phyloP scores from a whole-genome alignment of 257 asterid species.

The Echium plantagineum region DNA sequence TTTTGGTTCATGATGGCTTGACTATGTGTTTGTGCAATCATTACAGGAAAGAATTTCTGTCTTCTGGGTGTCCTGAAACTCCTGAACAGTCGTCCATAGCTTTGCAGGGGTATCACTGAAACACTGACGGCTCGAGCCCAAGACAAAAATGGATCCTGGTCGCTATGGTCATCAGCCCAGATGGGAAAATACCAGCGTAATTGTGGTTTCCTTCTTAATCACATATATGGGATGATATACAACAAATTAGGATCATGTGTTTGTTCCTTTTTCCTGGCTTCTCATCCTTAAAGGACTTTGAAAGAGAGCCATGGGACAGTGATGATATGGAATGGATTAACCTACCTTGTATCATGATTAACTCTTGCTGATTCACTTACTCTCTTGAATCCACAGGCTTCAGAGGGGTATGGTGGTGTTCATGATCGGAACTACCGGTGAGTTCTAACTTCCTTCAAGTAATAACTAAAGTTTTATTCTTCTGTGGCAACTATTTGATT shows the following conservation, averaged over 20 bases:
- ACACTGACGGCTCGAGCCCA: slow-evolving; percentile 23
- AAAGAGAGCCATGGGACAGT: slow-evolving; percentile 93
- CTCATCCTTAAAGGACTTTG: slow-evolving; percentile 77
- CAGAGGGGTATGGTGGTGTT: slow-evolving; percentile 89
- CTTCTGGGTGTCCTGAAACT: slow-evolving; percentile 58
- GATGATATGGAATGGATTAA: slow-evolving; percentile 97
- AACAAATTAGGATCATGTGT: slow-evolving; percentile 80
- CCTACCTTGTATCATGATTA: slow-evolving; percentile 73
- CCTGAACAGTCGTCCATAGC: slow-evolving; percentile 44
- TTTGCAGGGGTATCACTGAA: slow-evolving; percentile 40
- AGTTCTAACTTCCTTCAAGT: slow-evolving; percentile 33
- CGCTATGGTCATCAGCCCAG: slow-evolving; percentile 97
- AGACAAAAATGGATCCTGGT: slow-evolving; percentile 79
- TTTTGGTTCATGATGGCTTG: slow-evolving; percentile 37
- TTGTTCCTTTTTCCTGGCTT: slow-evolving; percentile 68
- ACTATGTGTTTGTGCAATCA: slow-evolving; percentile 53
- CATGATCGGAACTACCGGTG: slow-evolving; percentile 82
- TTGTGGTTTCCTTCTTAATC: slow-evolving; percentile 99
- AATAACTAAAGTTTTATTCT: slow-evolving; percentile 15
- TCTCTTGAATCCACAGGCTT: slow-evolving; percentile 99
- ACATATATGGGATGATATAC: slow-evolving; percentile 90
- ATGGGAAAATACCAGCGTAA: slow-evolving; percentile 99
- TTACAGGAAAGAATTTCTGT: slow-evolving; percentile 69
- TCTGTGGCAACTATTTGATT: background rate
- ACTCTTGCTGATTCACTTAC: slow-evolving; percentile 94